These are phyloP conservation scores for Fereydounia khargensis DNA, from an alignment of 1,284 basidiomycete species.

Conservation along the genomic window DNA sequence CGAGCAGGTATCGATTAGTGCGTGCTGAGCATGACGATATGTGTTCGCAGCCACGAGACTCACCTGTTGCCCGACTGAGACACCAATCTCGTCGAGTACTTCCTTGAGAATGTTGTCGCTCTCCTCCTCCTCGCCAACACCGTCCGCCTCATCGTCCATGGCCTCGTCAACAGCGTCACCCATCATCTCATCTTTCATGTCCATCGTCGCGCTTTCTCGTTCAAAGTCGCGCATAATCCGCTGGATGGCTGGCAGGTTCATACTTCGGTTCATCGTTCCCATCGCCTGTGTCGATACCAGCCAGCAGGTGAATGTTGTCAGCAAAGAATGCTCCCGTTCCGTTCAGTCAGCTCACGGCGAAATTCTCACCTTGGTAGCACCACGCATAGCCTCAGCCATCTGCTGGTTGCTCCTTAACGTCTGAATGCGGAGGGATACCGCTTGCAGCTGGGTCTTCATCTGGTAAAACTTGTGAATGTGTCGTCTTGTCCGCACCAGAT, in stretches of 20 bases:
- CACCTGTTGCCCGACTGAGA: conserved; percentile 86
- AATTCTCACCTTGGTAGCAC: conserved; percentile 83
- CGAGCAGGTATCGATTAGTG: too few species aligned
- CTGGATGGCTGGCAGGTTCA: conserved; percentile 92
- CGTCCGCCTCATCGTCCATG: conserved; percentile 85
- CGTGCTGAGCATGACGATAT: too few species aligned
- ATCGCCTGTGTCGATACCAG: conserved; percentile 81
- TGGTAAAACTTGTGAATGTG: conserved; percentile 98
- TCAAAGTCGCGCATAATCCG: conserved; percentile 98
- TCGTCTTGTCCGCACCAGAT: conserved; percentile 88
- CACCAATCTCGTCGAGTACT: conserved; percentile 95
- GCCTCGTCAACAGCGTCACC: conserved; percentile 96
- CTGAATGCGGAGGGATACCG: conserved; percentile 92
- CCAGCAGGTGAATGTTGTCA: too few species aligned
- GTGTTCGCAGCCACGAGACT: conserved; percentile 39
- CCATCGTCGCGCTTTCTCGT: conserved; percentile 94
- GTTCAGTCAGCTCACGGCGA: too few species aligned
- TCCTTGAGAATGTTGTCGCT: conserved; percentile 93
- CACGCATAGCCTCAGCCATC: conserved; percentile 99
- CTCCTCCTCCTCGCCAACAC: conserved; percentile 76
- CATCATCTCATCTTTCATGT: conserved; percentile 99
- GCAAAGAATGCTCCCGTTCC: too few species aligned
- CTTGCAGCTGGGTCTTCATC: conserved; percentile 97
- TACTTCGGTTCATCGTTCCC: conserved; percentile 92
- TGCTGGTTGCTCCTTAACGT: conserved; percentile 94